Base-by-base conservation (phyloP, 2,329 filamentous ascomycete species). In the Hirsutella rhossiliensis region DNA sequence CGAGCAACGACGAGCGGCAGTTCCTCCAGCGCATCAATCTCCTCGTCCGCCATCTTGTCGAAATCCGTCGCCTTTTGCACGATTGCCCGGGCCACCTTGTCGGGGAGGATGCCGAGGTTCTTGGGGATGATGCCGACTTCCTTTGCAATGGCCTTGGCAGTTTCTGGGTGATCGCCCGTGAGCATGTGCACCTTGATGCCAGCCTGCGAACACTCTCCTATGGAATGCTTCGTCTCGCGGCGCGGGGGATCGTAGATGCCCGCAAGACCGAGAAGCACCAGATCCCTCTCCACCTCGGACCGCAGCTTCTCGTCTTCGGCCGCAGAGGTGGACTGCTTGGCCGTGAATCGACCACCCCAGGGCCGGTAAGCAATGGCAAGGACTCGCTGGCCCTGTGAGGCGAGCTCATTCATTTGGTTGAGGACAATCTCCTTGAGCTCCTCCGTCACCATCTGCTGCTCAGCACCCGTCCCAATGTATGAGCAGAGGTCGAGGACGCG, bases 171-270 rank as follows among this genome's bases (percentile, higher is more conserved):
- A 54, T 92, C 86, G 46, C 86, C 86, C 19, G 86, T 92, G 29
- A 90, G 72, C 85, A 90, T 89, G 64, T 88, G 84, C 7, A 89
- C 84, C 49, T 74, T 75, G 58, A 89, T 87, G 41, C 85, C 84
- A 23, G 85, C 85, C 39, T 72, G 72, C 44, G 82, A 76, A 55
- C 83, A 87, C 55, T 82, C 75, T 19, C 69, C 69, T 46, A 89
- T 85, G 7, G 84, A 80, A 1, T 71, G 73, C 19, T 81, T 84
- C 1, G 87, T 88, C 64, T 94, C 87, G 2, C 79, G 76, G 2
- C 87, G 84, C 44, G 87, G 87, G 4, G 87, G 87, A 52, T 94
- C 87, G 57, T 92, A 90, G 49, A 94, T 82, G 45, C 87, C 87
- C 41, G 84, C 81, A 11, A 95, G 73, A n/a, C 88, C 89, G 13